These are phyloP conservation scores for Zygosaccharomyces pseudobailii DNA, from an alignment of 1,139 yeast genomes.

Conservation along the genomic window DNA sequence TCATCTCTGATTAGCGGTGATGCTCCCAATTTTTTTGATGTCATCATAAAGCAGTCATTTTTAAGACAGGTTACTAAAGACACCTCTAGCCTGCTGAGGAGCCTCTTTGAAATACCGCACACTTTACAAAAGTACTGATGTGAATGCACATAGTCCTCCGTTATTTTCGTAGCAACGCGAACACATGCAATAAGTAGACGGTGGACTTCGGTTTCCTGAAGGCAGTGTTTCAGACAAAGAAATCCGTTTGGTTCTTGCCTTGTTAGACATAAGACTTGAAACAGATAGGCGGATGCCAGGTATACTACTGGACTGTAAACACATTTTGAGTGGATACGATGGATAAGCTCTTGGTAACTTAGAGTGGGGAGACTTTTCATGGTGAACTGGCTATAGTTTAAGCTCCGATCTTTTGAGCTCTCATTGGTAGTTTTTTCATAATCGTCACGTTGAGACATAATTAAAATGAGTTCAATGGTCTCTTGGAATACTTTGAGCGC, in stretches of 20 bases:
- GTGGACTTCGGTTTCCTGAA: constrained; percentile 39
- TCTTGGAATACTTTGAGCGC: constrained; percentile 20
- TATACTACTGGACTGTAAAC: constrained; percentile 27
- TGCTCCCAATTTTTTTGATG: constrained; percentile 19
- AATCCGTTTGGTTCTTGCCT: constrained; percentile 37
- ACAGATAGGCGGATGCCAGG: constrained; percentile 24
- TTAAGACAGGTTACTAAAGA: constrained; percentile 37
- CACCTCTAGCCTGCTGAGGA: constrained; percentile 45
- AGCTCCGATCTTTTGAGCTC: background rate
- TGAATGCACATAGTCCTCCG: constrained; percentile 49
- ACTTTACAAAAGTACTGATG: constrained; percentile 50
- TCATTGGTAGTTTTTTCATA: background rate
- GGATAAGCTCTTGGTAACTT: constrained; percentile 23
- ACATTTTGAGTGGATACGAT: constrained; percentile 31
- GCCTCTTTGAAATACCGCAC: constrained; percentile 46
- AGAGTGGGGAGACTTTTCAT: constrained; percentile 32
- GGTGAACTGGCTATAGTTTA: constrained; percentile 14
- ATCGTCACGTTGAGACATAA: constrained; percentile 11
- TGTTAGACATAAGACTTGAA: constrained; percentile 37
- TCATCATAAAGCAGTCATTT: constrained; percentile 22
- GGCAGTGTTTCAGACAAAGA: constrained; percentile 35
- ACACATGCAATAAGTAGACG: constrained; percentile 46
- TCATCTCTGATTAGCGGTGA: constrained; percentile 17
- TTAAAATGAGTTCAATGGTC: constrained; percentile 14
- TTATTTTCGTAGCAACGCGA: constrained; percentile 46